Conservation (phyloP, 805 yeast species). For the Spencermartinsiella europaea region DNA sequence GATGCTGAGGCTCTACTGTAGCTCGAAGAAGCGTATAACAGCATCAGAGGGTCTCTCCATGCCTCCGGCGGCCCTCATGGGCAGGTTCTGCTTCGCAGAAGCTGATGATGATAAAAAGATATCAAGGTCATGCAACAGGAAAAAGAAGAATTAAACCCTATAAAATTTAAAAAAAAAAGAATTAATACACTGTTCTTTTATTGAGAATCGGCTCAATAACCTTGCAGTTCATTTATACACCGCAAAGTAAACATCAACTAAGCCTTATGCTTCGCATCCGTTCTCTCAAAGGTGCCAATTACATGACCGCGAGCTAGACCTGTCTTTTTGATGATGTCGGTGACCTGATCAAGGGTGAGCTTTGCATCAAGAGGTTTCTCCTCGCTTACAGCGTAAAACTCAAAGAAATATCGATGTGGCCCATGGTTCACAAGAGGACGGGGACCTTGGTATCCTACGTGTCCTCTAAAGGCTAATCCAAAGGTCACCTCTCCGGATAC, state of each 20-base stretch:
- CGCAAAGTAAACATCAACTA: too few species aligned
- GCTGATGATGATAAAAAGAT: too few species aligned
- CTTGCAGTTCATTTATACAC: too few species aligned
- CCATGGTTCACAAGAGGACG: conserved; percentile 18
- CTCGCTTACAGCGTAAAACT: conserved; percentile 14
- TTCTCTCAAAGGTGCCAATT: conserved; percentile 17
- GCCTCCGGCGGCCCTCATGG: too few species aligned
- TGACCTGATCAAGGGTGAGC: background rate
- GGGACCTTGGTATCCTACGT: conserved; percentile 17
- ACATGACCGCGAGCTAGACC: conserved; percentile 14
- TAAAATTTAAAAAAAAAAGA: too few species aligned
- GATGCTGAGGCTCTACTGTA: background rate
- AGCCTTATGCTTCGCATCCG: conserved; percentile 6
- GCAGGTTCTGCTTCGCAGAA: too few species aligned
- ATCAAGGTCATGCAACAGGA: too few species aligned
- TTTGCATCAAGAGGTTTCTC: conserved; percentile 3
- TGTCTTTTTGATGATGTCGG: conserved; percentile 1
- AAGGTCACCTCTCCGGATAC: conserved; percentile 1
- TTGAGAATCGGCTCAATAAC: too few species aligned
- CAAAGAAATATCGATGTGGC: conserved; percentile 19
- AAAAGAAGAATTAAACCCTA: too few species aligned
- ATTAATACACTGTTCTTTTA: too few species aligned
- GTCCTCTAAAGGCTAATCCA: conserved; percentile 15
- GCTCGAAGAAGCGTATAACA: too few species aligned
- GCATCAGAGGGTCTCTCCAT: too few species aligned